These are phyloP conservation scores for Fusarium nematophilum DNA, from an alignment of 2,329 filamentous ascomycete genomes.

Conservation along the genomic window DNA sequence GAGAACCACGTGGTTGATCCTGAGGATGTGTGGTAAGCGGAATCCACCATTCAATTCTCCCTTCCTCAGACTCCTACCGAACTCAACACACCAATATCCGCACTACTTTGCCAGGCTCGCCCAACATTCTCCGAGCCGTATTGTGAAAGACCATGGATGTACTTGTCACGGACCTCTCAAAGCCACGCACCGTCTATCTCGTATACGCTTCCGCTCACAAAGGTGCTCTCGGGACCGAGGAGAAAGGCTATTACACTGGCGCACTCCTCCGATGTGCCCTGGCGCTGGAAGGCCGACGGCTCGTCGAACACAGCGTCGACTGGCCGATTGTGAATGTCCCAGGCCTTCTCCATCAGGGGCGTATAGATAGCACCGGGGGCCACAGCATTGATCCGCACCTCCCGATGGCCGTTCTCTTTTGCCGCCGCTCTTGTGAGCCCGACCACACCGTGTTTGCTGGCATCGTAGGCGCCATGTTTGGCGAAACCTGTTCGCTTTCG, in stretches of 20 bases:
- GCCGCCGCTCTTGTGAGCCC: conserved; percentile 52
- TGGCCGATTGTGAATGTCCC: conserved; percentile 49
- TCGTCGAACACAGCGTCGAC: conserved; percentile 55
- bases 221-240: conserved; percentile 50
- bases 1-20: conserved; percentile 82
- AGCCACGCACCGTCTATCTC: conserved; percentile 59
- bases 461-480: conserved; percentile 51
- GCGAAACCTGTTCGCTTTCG: conserved; percentile 45
- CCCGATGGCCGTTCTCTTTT: conserved; percentile 55
- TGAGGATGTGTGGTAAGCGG: conserved; percentile 81
- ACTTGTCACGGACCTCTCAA: conserved; percentile 24
- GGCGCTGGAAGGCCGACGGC: conserved; percentile 55
- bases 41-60: conserved; percentile 6
- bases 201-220: conserved; percentile 54
- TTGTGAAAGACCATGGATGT: background rate
- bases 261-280: conserved; percentile 55
- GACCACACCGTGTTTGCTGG: conserved; percentile 54
- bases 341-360: conserved; percentile 59
- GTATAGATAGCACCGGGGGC: conserved; percentile 63
- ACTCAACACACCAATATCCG: background rate
- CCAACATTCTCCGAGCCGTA: background rate
- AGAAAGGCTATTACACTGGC: conserved; percentile 51
- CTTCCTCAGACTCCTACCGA: conserved; percentile 57
- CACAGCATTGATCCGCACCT: conserved; percentile 59
- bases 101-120: background rate